Conservation (phyloP, 306 rosid species). For the Ceratonia siliqua region DNA sequence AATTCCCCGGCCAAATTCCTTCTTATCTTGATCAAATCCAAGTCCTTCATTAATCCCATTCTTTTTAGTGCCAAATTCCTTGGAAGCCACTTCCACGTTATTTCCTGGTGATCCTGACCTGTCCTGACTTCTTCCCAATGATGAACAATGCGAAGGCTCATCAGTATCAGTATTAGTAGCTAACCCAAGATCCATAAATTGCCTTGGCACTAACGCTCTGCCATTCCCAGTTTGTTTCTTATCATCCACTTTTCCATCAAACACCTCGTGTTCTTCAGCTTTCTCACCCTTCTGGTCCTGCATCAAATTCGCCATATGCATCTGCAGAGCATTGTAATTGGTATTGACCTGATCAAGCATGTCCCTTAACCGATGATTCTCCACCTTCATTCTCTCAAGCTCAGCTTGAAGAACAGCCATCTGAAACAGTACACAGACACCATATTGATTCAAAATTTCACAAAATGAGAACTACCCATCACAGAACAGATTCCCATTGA, state of each 20-base stretch:
- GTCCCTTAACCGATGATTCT: constrained; percentile 58
- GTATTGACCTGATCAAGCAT: constrained; percentile 43
- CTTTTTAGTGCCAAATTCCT: constrained; percentile 27
- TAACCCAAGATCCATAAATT: constrained; percentile 69
- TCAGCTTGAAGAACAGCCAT: constrained; percentile 57
- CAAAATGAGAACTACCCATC: constrained; percentile 2
- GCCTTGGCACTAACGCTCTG: constrained; percentile 52
- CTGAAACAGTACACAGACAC: constrained; percentile 35
- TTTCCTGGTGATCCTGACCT: constrained; percentile 44
- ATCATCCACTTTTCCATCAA: constrained; percentile 30
- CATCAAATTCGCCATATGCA: constrained; percentile 42
- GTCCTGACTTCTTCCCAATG: constrained; percentile 45
- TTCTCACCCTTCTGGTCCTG: constrained; percentile 41
- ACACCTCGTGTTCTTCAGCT: constrained; percentile 28
- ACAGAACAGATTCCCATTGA: not conserved
- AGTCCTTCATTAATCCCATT: constrained; percentile 35
- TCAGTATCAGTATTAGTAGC: constrained; percentile 43
- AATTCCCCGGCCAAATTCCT: constrained; percentile 31
- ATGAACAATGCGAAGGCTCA: constrained; percentile 52
- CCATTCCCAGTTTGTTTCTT: constrained; percentile 29
- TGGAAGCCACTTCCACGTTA: constrained; percentile 36
- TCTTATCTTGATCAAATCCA: constrained; percentile 42
- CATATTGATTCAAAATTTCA: not conserved
- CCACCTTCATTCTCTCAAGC: constrained; percentile 50
- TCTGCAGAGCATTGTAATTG: constrained; percentile 52